Evolutionary conservation across 768 basidiomycete genomes (phyloP).

Genomic region (Rhodotorula babjevae): DNA sequence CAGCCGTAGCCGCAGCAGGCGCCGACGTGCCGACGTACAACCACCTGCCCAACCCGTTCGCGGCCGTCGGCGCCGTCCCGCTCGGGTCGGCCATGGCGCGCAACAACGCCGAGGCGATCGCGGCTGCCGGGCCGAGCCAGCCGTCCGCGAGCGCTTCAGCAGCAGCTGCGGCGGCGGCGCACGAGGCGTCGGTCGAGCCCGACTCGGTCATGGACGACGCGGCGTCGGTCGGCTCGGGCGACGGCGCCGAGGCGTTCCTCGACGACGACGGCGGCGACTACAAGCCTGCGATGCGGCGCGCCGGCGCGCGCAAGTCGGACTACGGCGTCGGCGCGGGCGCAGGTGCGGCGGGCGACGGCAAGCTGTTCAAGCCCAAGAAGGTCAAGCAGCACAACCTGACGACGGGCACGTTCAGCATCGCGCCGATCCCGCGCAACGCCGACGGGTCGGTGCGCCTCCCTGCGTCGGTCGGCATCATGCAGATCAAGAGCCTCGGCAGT

Average conservation of each 20-base stretch:
- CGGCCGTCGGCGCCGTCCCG: slow-evolving; percentile 17
- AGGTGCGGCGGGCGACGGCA: slow-evolving; percentile 44
- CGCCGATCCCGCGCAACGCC: slow-evolving; percentile 66
- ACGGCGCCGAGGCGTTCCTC: not conserved
- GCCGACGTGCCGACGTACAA: not conserved
- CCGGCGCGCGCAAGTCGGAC: slow-evolving; percentile 45
- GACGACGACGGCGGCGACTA: slow-evolving; percentile 46
- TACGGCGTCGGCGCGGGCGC: not conserved
- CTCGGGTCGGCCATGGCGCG: slow-evolving; percentile 51
- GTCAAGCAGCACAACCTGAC: slow-evolving; percentile 70
- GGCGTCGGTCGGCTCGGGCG: slow-evolving; percentile 35
- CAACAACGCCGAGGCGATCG: slow-evolving; percentile 55
- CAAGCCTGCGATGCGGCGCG: slow-evolving; percentile 41
- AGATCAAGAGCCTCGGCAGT: slow-evolving; percentile 66
- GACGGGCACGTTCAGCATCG: slow-evolving; percentile 57
- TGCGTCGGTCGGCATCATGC: slow-evolving; percentile 81
- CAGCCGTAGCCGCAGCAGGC: not conserved
- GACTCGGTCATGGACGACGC: slow-evolving; percentile 51
- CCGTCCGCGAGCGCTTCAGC: slow-evolving; percentile 43
- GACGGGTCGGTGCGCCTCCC: slow-evolving; percentile 65
- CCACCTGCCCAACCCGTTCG: slow-evolving; percentile 38
- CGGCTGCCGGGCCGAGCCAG: slow-evolving; percentile 52
- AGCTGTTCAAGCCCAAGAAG: slow-evolving; percentile 67
- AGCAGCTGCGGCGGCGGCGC: slow-evolving; percentile 44
- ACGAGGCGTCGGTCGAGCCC: slow-evolving; percentile 47